Conservation (phyloP, 2,329 filamentous ascomycete species). For the Coccinonectria pachysandricola region DNA sequence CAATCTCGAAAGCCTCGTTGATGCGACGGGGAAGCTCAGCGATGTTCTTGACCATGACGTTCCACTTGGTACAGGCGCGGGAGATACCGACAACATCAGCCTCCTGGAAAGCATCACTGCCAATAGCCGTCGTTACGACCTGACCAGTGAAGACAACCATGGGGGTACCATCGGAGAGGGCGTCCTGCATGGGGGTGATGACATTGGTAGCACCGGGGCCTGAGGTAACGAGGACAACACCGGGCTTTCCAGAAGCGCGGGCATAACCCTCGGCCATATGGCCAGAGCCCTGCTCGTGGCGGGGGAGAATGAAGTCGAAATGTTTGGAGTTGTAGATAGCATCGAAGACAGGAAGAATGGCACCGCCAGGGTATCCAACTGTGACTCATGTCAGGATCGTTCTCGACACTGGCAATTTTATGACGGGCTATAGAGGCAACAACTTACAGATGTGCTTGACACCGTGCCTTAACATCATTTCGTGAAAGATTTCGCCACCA, state of each 20-base stretch:
- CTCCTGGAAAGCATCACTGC: constrained; percentile 94
- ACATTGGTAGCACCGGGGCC: constrained; percentile 95
- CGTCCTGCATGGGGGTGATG: constrained; percentile 92
- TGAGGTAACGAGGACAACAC: constrained; percentile 93
- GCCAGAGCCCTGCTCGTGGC: constrained; percentile 94
- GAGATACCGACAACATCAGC: constrained; percentile 92
- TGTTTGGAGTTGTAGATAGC: constrained; percentile 97
- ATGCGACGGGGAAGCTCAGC: constrained; percentile 88
- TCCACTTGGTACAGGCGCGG: constrained; percentile 95
- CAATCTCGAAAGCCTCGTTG: constrained; percentile 97
- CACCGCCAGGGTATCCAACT: constrained; percentile 85
- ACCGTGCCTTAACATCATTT: constrained; percentile 91
- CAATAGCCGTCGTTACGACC: constrained; percentile 81
- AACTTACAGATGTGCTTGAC: constrained; percentile 91
- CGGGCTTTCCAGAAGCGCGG: constrained; percentile 82
- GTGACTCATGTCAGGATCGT: constrained; percentile 16
- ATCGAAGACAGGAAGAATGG: constrained; percentile 95
- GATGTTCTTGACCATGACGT: constrained; percentile 94
- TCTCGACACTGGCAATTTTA: too few relatives aligned
- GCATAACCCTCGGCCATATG: constrained; percentile 99
- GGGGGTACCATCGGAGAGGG: constrained; percentile 87
- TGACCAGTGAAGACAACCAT: constrained; percentile 95
- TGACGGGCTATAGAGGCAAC: too few relatives aligned
- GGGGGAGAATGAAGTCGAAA: constrained; percentile 90
- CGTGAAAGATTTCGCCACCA: constrained; percentile 94